Evolutionary conservation across 2,329 filamentous ascomycete species (phyloP), one percentile per base, ranked within the genome.

Genomic region (Akanthomyces lecanii): DNA sequence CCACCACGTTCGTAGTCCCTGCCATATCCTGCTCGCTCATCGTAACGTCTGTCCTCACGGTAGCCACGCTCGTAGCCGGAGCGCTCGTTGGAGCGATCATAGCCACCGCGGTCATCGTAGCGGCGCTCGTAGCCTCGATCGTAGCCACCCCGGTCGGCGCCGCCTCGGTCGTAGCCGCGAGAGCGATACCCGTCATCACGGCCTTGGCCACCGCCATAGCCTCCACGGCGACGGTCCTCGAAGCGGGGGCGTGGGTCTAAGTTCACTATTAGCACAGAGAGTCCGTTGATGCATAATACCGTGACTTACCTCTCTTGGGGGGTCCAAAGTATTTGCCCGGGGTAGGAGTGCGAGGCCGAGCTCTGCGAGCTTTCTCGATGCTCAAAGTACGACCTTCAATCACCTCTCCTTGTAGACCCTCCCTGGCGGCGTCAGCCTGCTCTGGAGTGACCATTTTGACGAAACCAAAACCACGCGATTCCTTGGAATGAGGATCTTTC

Each of bases 241-340:
- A 75, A 85, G 69, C 78, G 75, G 61, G 72, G 74, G 62, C 77
- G 75, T 23, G 74, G 74, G 61, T 79, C 77, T 77, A 16, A 48
- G 33, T 45, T 21, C 7, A 4, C n/a, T 56, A 67, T 52, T 64
- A 42, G 64, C 14, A 55, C 52, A 51, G 3, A 12, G 5, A 21
- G 16, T 14, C 25, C 23, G 61, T 48, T 47, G 11, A n/a, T 18
- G 21, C 5, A 42, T 50, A 21, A 6, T 16, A 53, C 44, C 50
- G 48, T 53, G 42, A 80, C 89, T 82, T 81, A 95, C 93, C 93
- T 83, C 95, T 86, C 88, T 99, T 99, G 67, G 95, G 95, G 66
- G 95, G 95, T 59, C 95, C 95, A 74, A 97, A 98, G 85, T 99
- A 99, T 82, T 98, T 98, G 80, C 95, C 95, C 55, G 95, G 95